These are phyloP conservation scores for Brettanomyces sp. DNA, from an alignment of 805 yeast genomes.

Conservation along the genomic window DNA sequence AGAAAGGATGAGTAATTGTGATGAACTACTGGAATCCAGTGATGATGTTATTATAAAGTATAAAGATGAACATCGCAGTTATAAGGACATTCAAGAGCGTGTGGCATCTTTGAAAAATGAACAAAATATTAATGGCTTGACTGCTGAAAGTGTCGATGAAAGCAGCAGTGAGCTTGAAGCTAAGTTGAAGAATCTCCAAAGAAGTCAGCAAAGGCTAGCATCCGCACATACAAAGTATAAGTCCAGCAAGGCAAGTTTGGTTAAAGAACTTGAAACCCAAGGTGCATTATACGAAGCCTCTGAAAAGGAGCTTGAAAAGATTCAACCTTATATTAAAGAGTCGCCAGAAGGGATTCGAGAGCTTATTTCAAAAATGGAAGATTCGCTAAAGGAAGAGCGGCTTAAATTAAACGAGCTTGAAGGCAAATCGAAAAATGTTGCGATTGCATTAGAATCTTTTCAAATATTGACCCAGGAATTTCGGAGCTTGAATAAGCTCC, in stretches of 20 bases:
- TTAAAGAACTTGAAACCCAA: slow-evolving; percentile 52
- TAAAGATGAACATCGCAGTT: slow-evolving; percentile 33
- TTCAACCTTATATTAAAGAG: slow-evolving; percentile 50
- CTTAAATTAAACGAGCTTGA: slow-evolving; percentile 33
- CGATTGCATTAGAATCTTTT: slow-evolving; percentile 50
- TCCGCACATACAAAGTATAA: slow-evolving; percentile 57
- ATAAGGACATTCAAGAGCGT: slow-evolving; percentile 26
- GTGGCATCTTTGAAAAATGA: slow-evolving; percentile 11
- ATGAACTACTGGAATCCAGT: slow-evolving; percentile 45
- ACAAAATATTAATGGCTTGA: slow-evolving; percentile 17
- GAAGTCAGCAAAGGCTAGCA: slow-evolving; percentile 51
- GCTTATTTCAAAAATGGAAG: slow-evolving; percentile 43
- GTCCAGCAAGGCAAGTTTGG: slow-evolving; percentile 46
- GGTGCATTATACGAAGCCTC: slow-evolving; percentile 48
- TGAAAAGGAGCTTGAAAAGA: slow-evolving; percentile 47
- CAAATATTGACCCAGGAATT: slow-evolving; percentile 40
- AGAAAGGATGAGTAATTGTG: slow-evolving; percentile 63
- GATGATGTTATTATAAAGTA: slow-evolving; percentile 40
- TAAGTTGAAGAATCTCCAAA: slow-evolving; percentile 52
- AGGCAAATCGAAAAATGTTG: slow-evolving; percentile 37
- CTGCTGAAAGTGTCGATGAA: slow-evolving; percentile 33
- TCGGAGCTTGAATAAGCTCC: slow-evolving; percentile 29
- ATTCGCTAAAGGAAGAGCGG: slow-evolving; percentile 33
- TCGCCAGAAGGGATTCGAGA: slow-evolving; percentile 47
- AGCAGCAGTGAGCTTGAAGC: slow-evolving; percentile 50